Conservation (phyloP, 1,139 yeast species). For the Zhuliangozyma parablackwelliae region DNA sequence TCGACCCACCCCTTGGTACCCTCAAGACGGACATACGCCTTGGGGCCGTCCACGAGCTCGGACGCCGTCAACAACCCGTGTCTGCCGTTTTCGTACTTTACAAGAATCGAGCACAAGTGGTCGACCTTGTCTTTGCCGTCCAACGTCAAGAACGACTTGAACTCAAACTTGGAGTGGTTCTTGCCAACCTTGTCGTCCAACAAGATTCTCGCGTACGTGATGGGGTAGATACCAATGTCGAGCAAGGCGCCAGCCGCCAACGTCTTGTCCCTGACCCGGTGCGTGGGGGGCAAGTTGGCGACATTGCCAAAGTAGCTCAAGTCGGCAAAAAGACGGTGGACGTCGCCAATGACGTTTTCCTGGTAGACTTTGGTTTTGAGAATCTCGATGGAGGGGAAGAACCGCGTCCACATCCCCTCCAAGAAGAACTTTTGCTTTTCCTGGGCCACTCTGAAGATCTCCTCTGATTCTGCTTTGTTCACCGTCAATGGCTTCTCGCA, state of each 20-base stretch:
- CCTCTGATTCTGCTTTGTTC: slow-evolving; percentile 43
- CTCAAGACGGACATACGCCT: slow-evolving; percentile 31
- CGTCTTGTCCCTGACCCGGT: slow-evolving; percentile 36
- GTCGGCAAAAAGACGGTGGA: slow-evolving; percentile 38
- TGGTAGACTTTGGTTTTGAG: slow-evolving; percentile 39
- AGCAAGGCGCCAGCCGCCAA: slow-evolving; percentile 61
- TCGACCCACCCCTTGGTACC: slow-evolving; percentile 37
- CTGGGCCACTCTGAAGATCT: slow-evolving; percentile 43
- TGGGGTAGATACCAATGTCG: slow-evolving; percentile 56
- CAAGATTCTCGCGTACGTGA: slow-evolving; percentile 44
- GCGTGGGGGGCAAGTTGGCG: slow-evolving; percentile 18
- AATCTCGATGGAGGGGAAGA: slow-evolving; percentile 46
- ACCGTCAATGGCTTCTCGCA: slow-evolving; percentile 62
- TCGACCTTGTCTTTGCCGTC: slow-evolving; percentile 31
- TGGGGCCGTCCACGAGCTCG: slow-evolving; percentile 23
- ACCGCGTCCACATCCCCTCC: slow-evolving; percentile 69
- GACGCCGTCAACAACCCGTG: slow-evolving; percentile 36
- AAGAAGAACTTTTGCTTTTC: slow-evolving; percentile 45
- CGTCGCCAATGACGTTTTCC: slow-evolving; percentile 44
- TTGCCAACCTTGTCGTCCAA: slow-evolving; percentile 30
- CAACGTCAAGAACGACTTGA: slow-evolving; percentile 28
- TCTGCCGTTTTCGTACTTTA: slow-evolving; percentile 30
- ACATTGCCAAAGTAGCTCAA: slow-evolving; percentile 32
- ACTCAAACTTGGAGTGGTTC: slow-evolving; percentile 23
- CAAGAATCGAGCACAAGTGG: slow-evolving; percentile 29